Percentiles rank a stretch among this genome's conserved stretches.
These are phyloP conservation scores for Scedosporium apiospermum DNA, from an alignment of 2,329 filamentous ascomycete genomes.

Conservation along the genomic window DNA sequence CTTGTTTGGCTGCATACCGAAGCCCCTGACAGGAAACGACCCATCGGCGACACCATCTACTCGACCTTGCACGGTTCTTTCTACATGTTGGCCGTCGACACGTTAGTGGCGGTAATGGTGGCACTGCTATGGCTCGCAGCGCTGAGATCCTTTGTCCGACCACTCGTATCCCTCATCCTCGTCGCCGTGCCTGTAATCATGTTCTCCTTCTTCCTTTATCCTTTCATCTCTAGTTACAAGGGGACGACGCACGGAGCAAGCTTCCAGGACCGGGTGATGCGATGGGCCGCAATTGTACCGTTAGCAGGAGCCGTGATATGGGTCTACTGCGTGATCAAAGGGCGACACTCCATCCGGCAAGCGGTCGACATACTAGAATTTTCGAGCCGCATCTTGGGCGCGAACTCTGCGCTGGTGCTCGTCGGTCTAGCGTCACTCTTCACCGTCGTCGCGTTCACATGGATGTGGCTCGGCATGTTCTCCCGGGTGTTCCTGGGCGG, in stretches of 20 bases:
- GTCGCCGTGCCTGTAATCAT: constrained; percentile 79
- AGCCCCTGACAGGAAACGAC: constrained; percentile 53
- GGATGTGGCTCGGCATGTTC: constrained; percentile 96
- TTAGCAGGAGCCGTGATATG: constrained; percentile 64
- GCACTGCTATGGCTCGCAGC: constrained; percentile 86
- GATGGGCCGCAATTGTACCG: constrained; percentile 74
- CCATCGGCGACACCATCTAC: constrained; percentile 89
- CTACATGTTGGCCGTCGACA: constrained; percentile 83
- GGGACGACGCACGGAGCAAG: constrained; percentile 64
- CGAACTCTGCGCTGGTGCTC: constrained; percentile 72
- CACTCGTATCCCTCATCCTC: constrained; percentile 71
- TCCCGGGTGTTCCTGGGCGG: constrained; percentile 91
- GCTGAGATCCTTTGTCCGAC: constrained; percentile 76
- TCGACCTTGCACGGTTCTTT: constrained; percentile 79
- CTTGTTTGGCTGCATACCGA: constrained; percentile 86
- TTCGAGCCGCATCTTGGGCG: constrained; percentile 74
- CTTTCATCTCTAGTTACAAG: constrained; percentile 82
- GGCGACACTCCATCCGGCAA: constrained; percentile 69
- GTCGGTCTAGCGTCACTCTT: constrained; percentile 73
- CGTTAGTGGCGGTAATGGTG: constrained; percentile 78
- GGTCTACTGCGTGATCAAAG: constrained; percentile 74
- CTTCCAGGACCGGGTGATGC: constrained; percentile 82
- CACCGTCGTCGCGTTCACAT: constrained; percentile 79
- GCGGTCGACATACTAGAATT: constrained; percentile 89
- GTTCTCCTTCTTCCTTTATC: constrained; percentile 83